A percentile compares a stretch with the other conserved stretches of the same genome.
These are phyloP conservation scores for Talaromyces islandicus DNA, from an alignment of 2,329 filamentous ascomycete genomes.

Conservation along the genomic window DNA sequence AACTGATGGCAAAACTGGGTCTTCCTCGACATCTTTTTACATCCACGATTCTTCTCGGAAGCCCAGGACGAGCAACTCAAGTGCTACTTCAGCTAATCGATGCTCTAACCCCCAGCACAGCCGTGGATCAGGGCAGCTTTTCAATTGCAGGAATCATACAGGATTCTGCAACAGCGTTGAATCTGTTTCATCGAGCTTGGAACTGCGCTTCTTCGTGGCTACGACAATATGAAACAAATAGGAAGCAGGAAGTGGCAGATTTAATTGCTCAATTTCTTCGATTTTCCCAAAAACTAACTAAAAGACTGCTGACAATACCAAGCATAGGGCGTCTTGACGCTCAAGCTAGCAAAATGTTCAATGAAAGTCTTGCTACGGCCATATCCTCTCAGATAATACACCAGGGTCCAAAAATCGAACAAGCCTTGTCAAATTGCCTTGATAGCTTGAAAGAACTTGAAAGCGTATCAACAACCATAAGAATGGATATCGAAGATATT, in stretches of 20 bases:
- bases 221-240: constrained; percentile 7
- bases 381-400: constrained; percentile 18
- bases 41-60: constrained; percentile 20
- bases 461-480: constrained; percentile 14
- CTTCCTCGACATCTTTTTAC: constrained; percentile 24
- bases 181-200: constrained; percentile 29
- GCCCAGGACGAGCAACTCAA: constrained; percentile 19
- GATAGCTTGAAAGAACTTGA: constrained; percentile 19
- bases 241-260: constrained; percentile 13
- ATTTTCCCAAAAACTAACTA: constrained; percentile 17
- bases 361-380: constrained; percentile 26
- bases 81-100: constrained; percentile 25
- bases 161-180: constrained; percentile 27
- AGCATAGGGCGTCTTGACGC: constrained; percentile 17
- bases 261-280: constrained; percentile 23
- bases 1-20: constrained; percentile 23
- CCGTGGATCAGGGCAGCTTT: constrained; percentile 12
- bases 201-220: constrained; percentile 23
- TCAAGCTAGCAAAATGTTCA: constrained; percentile 21
- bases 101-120: constrained; percentile 18
- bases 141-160: constrained; percentile 22
- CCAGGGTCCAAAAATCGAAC: constrained; percentile 23
- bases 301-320: constrained; percentile 16
- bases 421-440: constrained; percentile 23
- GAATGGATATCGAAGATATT: constrained; percentile 19